Base-by-base conservation (phyloP, 1,139 yeast genomes). In the Hansenula lynferdii region DNA sequence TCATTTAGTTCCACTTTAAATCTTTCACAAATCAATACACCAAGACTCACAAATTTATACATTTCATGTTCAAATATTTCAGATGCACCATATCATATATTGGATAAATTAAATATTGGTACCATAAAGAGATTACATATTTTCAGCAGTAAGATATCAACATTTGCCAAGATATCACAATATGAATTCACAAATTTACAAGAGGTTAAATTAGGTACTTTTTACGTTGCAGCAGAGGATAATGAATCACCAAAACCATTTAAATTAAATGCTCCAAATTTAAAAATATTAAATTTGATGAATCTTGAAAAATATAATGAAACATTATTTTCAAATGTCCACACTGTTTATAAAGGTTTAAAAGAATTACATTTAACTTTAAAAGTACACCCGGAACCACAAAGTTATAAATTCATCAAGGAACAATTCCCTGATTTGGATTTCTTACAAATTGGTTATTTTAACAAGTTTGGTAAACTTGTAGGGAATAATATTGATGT, bases 131-230 rank as follows among this genome's bases (percentile, higher is more conserved):
- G 5, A 4, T 10, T 36, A 11, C 14, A n/a, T 6, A 6, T 30
- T 14, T 25, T 31, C 19, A 31, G 34, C 22, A 31, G 34, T 12
- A 36, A 26, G 3, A 16, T 21, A 19, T 36, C 38, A 16, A 20
- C 30, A 2, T 36, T 36, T 10, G 26, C 28, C 12, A 10, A 21
- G n/a, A 23, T 36, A 12, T 11, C 6, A 6, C 5, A 30, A 6
- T 25, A 17, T 8, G 18, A 31, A 15, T 36, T 36, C 18, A 19
- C 35, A 9, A 24, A 31, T 6, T 21, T 36, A 5, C 5, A 26
- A 21, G 18, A 17, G 3, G 15, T 26, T 5, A 30, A 33, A 17
- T 9, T 36, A 11, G 33, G 20, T 26, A 23, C 35, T 2, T 31
- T 20, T 22, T 20, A 31, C 16, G 38, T 31, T 17, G 14, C 24